Percentiles rank a stretch among this genome's conserved stretches.
These are phyloP conservation scores for Coniosporium tulheliwenetii DNA, from an alignment of 2,329 filamentous ascomycete genomes.

Conservation along the genomic window DNA sequence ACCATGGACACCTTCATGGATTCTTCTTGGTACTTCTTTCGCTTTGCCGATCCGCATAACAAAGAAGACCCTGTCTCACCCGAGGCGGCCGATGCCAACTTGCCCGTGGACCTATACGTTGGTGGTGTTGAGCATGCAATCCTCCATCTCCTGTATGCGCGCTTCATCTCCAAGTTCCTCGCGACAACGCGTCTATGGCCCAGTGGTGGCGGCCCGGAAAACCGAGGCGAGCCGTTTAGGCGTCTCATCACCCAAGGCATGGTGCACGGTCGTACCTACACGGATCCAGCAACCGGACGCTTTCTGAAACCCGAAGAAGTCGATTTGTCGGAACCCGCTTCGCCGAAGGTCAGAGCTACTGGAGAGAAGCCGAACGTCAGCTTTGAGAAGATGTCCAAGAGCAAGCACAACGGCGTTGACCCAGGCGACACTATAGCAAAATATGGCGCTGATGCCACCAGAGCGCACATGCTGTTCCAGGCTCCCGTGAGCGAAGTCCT, in stretches of 20 bases:
- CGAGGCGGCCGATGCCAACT: constrained; percentile 35
- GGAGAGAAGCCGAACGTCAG: constrained; percentile 44
- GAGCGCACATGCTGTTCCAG: constrained; percentile 80
- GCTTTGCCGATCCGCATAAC: constrained; percentile 61
- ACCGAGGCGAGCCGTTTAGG: constrained; percentile 58
- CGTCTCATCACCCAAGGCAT: constrained; percentile 79
- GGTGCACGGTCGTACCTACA: constrained; percentile 78
- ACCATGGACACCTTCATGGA: constrained; percentile 97
- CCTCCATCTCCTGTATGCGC: constrained; percentile 72
- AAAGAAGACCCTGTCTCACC: constrained; percentile 43
- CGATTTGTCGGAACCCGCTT: constrained; percentile 39
- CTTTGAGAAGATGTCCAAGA: constrained; percentile 92
- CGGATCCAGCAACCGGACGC: constrained; percentile 55
- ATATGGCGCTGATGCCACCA: constrained; percentile 69
- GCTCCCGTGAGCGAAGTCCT: constrained; percentile 71
- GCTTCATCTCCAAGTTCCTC: constrained; percentile 82
- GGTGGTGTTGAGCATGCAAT: constrained; percentile 87
- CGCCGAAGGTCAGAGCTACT: constrained; percentile 47
- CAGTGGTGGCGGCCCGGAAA: constrained; percentile 15
- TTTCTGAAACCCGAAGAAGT: constrained; percentile 68
- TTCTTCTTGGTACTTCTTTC: constrained; percentile 85
- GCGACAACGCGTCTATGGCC: constrained; percentile 36
- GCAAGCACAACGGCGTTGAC: constrained; percentile 83
- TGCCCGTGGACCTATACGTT: constrained; percentile 78
- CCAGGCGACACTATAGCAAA: constrained; percentile 55